A percentile compares a stretch with the other conserved stretches of the same genome.
These are phyloP conservation scores for Sporodiniella umbellata DNA, from an alignment of 371 early-diverging fungal genomes.

Conservation along the genomic window DNA sequence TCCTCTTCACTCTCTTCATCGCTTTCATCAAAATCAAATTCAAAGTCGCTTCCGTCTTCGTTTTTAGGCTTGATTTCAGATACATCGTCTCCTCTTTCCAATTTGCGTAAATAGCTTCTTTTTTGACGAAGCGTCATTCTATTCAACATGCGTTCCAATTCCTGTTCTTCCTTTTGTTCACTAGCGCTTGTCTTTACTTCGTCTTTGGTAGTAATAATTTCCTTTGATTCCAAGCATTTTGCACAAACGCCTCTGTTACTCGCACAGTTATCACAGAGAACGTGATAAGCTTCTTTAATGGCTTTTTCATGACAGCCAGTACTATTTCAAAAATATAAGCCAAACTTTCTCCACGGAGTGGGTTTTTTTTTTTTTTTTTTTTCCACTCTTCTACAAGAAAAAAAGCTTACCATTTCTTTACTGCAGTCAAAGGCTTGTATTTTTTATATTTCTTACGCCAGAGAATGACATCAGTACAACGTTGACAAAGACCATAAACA, in stretches of 20 bases:
- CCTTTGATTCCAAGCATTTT: conserved; percentile 80
- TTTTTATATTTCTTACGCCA: conserved; percentile 94
- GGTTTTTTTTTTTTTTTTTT: not conserved
- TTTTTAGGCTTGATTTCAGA: conserved; percentile 31
- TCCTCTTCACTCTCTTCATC: conserved; percentile 39
- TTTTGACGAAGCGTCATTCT: conserved; percentile 85
- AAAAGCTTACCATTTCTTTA: conserved; percentile 78
- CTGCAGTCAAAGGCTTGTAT: conserved; percentile 92
- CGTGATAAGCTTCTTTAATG: conserved; percentile 94
- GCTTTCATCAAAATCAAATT: conserved; percentile 43
- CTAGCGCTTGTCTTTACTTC: conserved; percentile 60
- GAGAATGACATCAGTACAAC: conserved; percentile 86
- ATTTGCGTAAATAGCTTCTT: conserved; percentile 76
- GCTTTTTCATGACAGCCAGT: conserved; percentile 74
- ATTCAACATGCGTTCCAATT: conserved; percentile 65
- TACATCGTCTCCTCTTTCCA: conserved; percentile 66
- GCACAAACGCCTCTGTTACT: conserved; percentile 81
- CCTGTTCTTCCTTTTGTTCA: conserved; percentile 64
- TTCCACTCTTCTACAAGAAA: not conserved
- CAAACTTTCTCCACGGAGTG: no score
- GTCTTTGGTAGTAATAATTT: conserved; percentile 61
- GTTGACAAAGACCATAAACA: conserved; percentile 82
- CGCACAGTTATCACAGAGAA: conserved; percentile 89
- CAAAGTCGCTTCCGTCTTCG: conserved; percentile 26
- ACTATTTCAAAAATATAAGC: conserved; percentile 14